Evolutionary conservation across 2,329 filamentous ascomycete genomes (phyloP).

Genomic region (Trichoderma sp.): DNA sequence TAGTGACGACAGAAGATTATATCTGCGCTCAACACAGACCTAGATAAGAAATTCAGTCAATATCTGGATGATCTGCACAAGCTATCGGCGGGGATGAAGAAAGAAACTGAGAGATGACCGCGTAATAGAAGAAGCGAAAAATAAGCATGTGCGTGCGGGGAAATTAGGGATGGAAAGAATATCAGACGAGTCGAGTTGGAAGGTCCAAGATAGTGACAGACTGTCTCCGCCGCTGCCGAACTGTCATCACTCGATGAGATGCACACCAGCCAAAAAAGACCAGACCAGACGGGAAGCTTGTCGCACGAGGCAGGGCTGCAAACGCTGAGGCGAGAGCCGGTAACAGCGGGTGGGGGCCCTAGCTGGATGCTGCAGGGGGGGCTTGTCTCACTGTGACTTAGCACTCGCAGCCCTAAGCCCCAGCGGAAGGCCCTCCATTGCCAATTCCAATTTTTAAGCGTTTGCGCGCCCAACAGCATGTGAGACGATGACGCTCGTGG

Average conservation of each 20-base stretch:
- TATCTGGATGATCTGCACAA: background rate
- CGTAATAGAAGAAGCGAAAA: background rate
- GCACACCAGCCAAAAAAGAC: background rate
- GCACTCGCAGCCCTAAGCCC: constrained; percentile 13
- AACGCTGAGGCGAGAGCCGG: constrained; percentile 11
- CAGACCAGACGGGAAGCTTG: background rate
- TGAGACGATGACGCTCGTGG: constrained; percentile 21
- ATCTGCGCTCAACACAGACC: constrained; percentile 19
- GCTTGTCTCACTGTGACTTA: constrained; percentile 17
- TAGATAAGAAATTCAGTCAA: background rate
- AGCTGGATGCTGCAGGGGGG: constrained; percentile 14
- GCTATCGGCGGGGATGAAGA: background rate
- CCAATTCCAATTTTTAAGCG: constrained; percentile 17
- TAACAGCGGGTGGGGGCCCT: constrained; percentile 18
- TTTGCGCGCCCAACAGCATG: constrained; percentile 13
- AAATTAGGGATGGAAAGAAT: background rate
- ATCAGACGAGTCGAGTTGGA: background rate
- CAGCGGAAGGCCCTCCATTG: background rate
- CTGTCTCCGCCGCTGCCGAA: constrained; percentile 6
- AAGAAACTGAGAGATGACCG: background rate
- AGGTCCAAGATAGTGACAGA: background rate
- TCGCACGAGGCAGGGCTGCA: constrained; percentile 11
- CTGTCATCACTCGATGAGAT: constrained; percentile 11
- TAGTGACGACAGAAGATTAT: background rate
- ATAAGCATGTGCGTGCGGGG: background rate